These are phyloP conservation scores for Thuidium tamariscinum DNA, from an alignment of 225 moss, liverwort and hornwort species.

Conservation along the genomic window DNA sequence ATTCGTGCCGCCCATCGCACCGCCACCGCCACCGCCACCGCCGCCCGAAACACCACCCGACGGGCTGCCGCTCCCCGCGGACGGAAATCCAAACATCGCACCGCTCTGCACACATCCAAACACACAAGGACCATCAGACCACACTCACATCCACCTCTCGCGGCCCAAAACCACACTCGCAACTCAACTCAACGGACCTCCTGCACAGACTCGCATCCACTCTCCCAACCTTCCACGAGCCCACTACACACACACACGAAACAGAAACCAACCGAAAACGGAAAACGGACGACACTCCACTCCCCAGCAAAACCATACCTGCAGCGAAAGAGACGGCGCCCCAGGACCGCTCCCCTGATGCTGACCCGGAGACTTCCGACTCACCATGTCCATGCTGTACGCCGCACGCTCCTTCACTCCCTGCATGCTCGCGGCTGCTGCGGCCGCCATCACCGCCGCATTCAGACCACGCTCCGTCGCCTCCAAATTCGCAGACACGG, in stretches of 20 bases:
- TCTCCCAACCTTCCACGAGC: neutral
- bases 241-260: neutral
- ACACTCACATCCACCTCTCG: neutral
- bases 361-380: conserved; percentile 48
- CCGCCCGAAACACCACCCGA: neutral
- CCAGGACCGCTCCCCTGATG: conserved; percentile 23
- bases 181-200: too few species aligned
- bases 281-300: neutral
- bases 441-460: conserved; percentile 41
- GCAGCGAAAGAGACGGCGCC: conserved; percentile 31
- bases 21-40: neutral
- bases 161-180: neutral
- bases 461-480: conserved; percentile 29
- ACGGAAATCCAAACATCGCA: conserved; percentile 36
- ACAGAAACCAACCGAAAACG: neutral
- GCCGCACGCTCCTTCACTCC: conserved; percentile 43
- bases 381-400: conserved; percentile 32
- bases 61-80: conserved; percentile 16
- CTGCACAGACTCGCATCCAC: neutral
- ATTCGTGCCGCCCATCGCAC: conserved; percentile 21
- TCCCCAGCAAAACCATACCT: conserved; percentile 11
- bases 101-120: conserved; percentile 10
- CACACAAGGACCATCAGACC: neutral
- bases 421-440: conserved; percentile 32
- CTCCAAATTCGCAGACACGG: neutral